Base-by-base conservation (phyloP, 1,284 basidiomycete species). In the Papiliotrema terrestris region DNA sequence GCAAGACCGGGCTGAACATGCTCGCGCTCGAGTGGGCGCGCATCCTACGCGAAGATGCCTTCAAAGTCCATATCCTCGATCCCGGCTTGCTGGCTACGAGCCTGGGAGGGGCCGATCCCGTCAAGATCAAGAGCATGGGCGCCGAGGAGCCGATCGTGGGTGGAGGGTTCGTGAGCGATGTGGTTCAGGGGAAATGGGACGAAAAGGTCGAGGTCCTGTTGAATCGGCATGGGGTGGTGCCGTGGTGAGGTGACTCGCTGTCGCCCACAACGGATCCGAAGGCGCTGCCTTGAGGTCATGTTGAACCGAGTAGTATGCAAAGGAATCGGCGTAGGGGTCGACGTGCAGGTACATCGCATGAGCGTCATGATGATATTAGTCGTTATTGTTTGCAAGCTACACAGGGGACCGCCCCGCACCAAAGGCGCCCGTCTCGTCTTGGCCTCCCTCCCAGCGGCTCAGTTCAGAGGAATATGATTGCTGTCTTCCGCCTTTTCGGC, bases 1-100 rank as follows among this genome's bases (percentile, higher is more conserved):
- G 45, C 36, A 60, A 60, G 43, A 53, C 49, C 2, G 58, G 39
- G 8, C 20, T 60, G 41, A 58, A 58, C 45, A 60, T 60, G 58
- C 38, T 60, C 48, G 25, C 45, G 22, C 22, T 48, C 19, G 58
- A 58, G 11, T 60, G 52, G 52, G 26, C 19, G 8, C 39, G 49
- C 17, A 41, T 43, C 11, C 29, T 60, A 9, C 25, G 29, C 8
- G 38, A 54, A 17, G 58, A 60, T 41, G 42, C 39, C 3, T 48
- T 60, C 38, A 55, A 52, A 29, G 42, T 60, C 8, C 41, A 22
- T 22, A 25, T 35, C 15, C 43, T 58, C 13, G 23, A 43, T 37
- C 58, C 58, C 2, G 58, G 58, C 4, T 37, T 51, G 29, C 26
- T 58, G n/a, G 56, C 56, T 9, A 60, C 58, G 2, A 37, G 45